These are phyloP conservation scores for Agapanthus africanus DNA, from an alignment of 106 monocot genomes.

Conservation along the genomic window DNA sequence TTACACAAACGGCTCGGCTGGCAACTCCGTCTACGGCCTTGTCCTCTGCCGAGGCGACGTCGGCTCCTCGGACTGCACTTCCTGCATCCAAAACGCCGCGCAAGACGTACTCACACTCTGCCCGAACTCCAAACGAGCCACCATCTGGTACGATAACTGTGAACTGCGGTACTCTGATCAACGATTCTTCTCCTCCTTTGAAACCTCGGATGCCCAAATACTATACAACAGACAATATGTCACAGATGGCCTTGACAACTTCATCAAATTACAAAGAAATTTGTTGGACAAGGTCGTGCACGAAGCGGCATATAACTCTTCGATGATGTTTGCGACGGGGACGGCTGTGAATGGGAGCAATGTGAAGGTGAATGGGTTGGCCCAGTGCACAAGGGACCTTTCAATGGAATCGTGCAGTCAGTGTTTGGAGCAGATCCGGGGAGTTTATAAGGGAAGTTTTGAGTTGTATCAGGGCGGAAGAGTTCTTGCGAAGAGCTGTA, in stretches of 20 bases:
- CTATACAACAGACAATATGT: background rate
- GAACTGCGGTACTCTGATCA: too few relatives aligned
- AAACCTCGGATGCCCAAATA: conserved; percentile 3
- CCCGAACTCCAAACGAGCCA: background rate
- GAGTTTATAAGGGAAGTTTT: background rate
- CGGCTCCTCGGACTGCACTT: background rate
- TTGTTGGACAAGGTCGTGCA: too few relatives aligned
- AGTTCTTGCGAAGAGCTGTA: too few relatives aligned
- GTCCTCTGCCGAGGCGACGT: background rate
- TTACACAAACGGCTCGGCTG: background rate
- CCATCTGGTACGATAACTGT: too few relatives aligned
- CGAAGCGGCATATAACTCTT: too few relatives aligned
- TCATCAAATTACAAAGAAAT: too few relatives aligned
- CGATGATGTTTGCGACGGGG: too few relatives aligned
- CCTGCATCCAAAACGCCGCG: background rate
- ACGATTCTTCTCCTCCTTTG: too few relatives aligned
- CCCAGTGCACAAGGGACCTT: conserved; percentile 36
- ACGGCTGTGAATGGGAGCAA: too few relatives aligned
- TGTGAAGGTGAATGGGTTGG: too few relatives aligned
- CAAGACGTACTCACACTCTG: background rate
- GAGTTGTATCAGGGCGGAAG: conserved; percentile 2
- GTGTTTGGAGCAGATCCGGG: too few relatives aligned
- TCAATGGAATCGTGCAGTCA: background rate
- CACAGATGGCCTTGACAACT: too few relatives aligned
- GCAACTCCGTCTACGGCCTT: background rate